Evolutionary conservation across 2,329 filamentous ascomycete genomes (phyloP).

Genomic region (Sordariomycetes sp.): DNA sequence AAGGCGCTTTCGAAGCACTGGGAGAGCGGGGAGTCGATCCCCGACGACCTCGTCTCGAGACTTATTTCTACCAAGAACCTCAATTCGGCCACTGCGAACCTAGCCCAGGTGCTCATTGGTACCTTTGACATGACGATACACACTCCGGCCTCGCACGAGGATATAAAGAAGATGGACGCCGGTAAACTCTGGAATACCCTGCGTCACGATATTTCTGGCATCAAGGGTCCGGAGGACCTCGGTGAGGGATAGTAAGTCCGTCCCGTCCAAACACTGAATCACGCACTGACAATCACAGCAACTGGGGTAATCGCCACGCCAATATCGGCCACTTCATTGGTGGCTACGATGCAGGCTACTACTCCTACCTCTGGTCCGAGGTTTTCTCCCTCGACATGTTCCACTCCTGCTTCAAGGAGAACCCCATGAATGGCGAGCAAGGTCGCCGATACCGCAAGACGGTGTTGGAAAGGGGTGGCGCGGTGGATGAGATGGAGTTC

Average conservation of each 20-base stretch:
- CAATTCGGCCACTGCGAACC: conserved; percentile 70
- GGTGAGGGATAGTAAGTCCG: conserved; percentile 43
- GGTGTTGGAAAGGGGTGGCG: conserved; percentile 69
- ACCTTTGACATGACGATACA: conserved; percentile 81
- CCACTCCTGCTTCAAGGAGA: conserved; percentile 65
- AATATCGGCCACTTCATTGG: conserved; percentile 78
- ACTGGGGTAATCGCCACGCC: conserved; percentile 70
- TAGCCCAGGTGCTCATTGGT: conserved; percentile 71
- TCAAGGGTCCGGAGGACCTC: conserved; percentile 64
- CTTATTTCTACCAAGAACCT: conserved; percentile 72
- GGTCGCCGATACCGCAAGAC: conserved; percentile 70
- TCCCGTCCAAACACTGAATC: conserved; percentile 9
- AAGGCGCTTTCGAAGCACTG: conserved; percentile 66
- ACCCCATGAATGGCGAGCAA: conserved; percentile 69
- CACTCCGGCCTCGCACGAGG: conserved; percentile 57
- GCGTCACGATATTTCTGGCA: conserved; percentile 59
- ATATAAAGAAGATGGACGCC: conserved; percentile 56
- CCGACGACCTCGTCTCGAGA: conserved; percentile 64
- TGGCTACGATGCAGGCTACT: conserved; percentile 80
- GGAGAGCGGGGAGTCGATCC: conserved; percentile 59
- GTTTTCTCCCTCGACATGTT: conserved; percentile 87
- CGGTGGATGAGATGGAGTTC: conserved; percentile 72
- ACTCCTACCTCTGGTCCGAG: conserved; percentile 64
- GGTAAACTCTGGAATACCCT: conserved; percentile 64
- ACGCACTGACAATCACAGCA: conserved; percentile 25